Base-by-base conservation (phyloP, 2,329 filamentous ascomycete species). In the Furcasterigmium furcatum region DNA sequence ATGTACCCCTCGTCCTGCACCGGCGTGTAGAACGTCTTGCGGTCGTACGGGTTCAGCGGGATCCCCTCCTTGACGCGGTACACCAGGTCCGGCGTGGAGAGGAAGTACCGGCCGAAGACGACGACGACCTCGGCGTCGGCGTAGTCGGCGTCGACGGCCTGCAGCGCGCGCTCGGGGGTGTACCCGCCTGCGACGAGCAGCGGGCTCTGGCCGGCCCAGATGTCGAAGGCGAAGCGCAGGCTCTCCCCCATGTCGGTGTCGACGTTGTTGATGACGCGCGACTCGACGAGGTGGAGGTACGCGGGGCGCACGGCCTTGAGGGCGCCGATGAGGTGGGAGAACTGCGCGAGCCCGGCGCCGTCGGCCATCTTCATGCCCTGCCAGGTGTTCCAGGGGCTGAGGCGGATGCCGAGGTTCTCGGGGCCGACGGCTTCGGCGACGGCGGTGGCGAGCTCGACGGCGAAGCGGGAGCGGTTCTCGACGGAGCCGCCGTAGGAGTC, bases 301-400 rank as follows among this genome's bases (percentile, higher is more conserved):
- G 81, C 74, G 13, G 88, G 64, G 2, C 74, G 69, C 2, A 83
- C 58, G 21, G 66, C 60, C 44, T 71, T 74, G 10, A 82, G 64
- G 35, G 74, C 70, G 25, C 64, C 54, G 35, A 81, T 69, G 8
- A 86, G 57, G 54, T 87, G 69, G 0, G 65, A 66, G 56, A 87
- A 88, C 49, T 88, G 82, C 1, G 82, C 78, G 34, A 36, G 34
- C 9, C 34, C 21, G 9, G 79, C 56, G 0, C 83, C 82, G 38
- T 88, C 72, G 0, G 61, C 52, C 79, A 86, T 85, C 4, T 66
- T 65, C 82, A 87, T 84, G 25, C 73, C 74, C 48, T 87, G 80
- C 64, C 82, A 87, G 0, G 64, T 62, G 41, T 73, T 77, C 65
- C 75, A 86, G 0, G 84, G 84, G 3, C 71, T 78, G 4, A 88